Evolutionary conservation across 73 alveolate genomes (phyloP), one percentile per base, ranked within the genome.

Genomic region (Paramecium octaurelia): DNA sequence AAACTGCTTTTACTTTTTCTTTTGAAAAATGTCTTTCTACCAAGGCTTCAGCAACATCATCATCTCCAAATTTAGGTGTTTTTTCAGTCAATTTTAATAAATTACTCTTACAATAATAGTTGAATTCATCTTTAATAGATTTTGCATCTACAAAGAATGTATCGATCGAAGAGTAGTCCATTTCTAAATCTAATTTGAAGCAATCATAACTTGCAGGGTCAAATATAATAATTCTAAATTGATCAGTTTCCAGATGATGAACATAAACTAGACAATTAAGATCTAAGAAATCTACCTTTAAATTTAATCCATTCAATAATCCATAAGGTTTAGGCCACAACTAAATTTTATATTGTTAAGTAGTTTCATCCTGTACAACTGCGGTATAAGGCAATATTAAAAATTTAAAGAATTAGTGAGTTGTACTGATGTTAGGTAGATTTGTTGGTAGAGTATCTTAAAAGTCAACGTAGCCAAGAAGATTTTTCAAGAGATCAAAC

Each of bases 261-360:
- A 80, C 73, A 80, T 44, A 44, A 0, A 80, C 46, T 24, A 43
- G 18, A 80, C 91, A 80, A 44, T 80, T 80, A 48, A 31, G 57
- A 23, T 80, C 91, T 24, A 80, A 35, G 48, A 80, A 80, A 80
- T 80, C 91, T 31, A 46, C 1, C 14, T 80, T 48, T 11, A 80
- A 46, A 44, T 20, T 80, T 23, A 80, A 46, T 44, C 91, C 91
- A 80, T 80, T 48, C 10, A 80, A 35, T 27, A 80, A 24, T 35
- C 91, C 91, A 80, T 48, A 80, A 8, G 91, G 91, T 80, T 80
- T 80, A 24, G 91, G 91, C 91, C 91, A 80, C 23, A 80, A 14
- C 44, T 44, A 23, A 23, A 80, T 80, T 46, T 21, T 42, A 35
- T 31, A 80, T 20, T 40, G 10, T 24, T 80, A 24, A 10, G 69